Conservation (phyloP, 768 basidiomycete genomes). For the Favolaschia claudopus region DNA sequence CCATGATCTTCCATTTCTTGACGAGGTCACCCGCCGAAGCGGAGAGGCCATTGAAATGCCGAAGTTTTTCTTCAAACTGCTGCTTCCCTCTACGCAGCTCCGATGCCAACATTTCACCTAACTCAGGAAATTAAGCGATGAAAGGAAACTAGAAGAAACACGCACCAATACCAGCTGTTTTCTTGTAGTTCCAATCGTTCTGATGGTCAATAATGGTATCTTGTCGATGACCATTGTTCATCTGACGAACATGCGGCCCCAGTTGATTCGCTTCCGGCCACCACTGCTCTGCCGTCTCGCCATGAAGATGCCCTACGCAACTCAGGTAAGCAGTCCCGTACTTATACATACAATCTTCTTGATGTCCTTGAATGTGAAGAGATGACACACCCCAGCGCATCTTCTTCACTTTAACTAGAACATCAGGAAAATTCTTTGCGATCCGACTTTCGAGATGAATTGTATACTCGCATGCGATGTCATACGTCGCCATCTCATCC, state of each 20-base stretch:
- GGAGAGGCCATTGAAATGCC: background rate
- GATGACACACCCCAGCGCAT: conserved; percentile 25
- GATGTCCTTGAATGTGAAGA: conserved; percentile 29
- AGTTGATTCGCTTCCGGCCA: conserved; percentile 28
- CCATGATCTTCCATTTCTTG: background rate
- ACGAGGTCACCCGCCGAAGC: background rate
- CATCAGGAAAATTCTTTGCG: conserved; percentile 17
- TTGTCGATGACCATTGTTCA: conserved; percentile 31
- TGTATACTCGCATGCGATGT: conserved; percentile 27
- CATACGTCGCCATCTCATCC: conserved; percentile 18
- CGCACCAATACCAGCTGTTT: no score
- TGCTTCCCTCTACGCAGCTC: background rate
- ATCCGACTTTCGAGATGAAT: conserved; percentile 20
- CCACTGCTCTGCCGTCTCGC: conserved; percentile 28
- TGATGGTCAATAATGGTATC: conserved; percentile 31
- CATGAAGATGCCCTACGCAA: conserved; percentile 30
- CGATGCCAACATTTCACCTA: background rate
- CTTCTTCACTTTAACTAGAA: background rate
- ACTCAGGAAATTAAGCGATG: background rate
- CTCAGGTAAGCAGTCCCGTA: conserved; percentile 27
- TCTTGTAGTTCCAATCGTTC: conserved; percentile 30
- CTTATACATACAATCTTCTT: conserved; percentile 26
- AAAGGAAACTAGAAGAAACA: no score
- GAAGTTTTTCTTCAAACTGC: background rate
- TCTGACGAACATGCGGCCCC: conserved; percentile 30